These are phyloP conservation scores for Mortierella sp. DNA, from an alignment of 371 early-diverging fungal species.

Conservation along the genomic window DNA sequence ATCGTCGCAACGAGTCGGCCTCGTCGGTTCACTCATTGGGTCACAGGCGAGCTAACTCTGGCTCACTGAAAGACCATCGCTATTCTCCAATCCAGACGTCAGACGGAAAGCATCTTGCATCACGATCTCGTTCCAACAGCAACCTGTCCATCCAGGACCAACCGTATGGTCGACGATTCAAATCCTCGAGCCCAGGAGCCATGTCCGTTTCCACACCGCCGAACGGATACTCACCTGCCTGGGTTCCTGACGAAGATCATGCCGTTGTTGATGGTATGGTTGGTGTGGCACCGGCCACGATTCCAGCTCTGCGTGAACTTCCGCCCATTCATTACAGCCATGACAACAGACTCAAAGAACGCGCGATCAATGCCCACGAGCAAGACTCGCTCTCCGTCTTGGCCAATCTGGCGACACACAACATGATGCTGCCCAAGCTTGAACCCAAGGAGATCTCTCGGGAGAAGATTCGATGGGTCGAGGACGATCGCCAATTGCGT, in stretches of 20 bases:
- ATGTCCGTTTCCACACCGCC: slow-evolving; percentile 28
- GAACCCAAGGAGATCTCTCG: slow-evolving; percentile 57
- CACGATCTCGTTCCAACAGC: slow-evolving; percentile 53
- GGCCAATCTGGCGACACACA: slow-evolving; percentile 44
- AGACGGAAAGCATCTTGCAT: slow-evolving; percentile 31
- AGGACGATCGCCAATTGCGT: slow-evolving; percentile 60
- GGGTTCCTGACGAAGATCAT: slow-evolving; percentile 45
- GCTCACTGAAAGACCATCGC: slow-evolving; percentile 51
- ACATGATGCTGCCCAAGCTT: slow-evolving; percentile 39
- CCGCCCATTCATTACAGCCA: slow-evolving; percentile 28
- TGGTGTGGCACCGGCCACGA: slow-evolving; percentile 10
- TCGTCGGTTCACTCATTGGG: slow-evolving; percentile 34
- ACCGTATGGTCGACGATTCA: slow-evolving; percentile 30
- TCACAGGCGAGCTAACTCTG: slow-evolving; percentile 45
- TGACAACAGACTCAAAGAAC: slow-evolving; percentile 23
- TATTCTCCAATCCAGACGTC: slow-evolving; percentile 45
- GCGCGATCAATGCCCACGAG: slow-evolving; percentile 15
- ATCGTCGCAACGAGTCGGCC: slow-evolving; percentile 37
- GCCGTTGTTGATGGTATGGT: slow-evolving; percentile 10
- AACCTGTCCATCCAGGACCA: slow-evolving; percentile 25
- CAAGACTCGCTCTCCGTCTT: slow-evolving; percentile 53
- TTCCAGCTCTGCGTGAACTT: slow-evolving; percentile 34
- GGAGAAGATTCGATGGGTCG: slow-evolving; percentile 57
- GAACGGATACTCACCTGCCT: slow-evolving; percentile 36
- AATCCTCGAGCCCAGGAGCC: slow-evolving; percentile 36